Conservation (phyloP, 2,329 filamentous ascomycete species). For the Fusarium goolgardi region DNA sequence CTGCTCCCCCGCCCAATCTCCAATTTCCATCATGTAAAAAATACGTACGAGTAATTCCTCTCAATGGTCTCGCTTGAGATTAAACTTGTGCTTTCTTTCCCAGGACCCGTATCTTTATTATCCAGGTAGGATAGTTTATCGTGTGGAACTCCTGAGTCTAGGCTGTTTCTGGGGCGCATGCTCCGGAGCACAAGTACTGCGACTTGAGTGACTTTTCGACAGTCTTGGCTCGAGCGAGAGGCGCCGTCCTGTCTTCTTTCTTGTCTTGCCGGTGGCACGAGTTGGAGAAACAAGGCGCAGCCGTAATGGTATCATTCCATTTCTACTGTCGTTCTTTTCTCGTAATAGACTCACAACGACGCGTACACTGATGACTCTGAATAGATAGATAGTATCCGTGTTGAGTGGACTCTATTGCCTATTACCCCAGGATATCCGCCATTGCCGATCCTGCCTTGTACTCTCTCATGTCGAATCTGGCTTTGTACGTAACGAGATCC, state of each 20-base stretch:
- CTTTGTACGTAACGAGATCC: constrained; percentile 35
- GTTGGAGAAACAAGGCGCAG: constrained; percentile 7
- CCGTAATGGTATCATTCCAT: neutral
- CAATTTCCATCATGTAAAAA: constrained; percentile 45
- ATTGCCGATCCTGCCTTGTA: constrained; percentile 5
- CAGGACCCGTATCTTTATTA: constrained; percentile 15
- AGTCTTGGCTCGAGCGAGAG: neutral
- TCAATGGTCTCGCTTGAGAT: constrained; percentile 20
- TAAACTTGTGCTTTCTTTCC: constrained; percentile 21
- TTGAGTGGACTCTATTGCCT: constrained; percentile 2
- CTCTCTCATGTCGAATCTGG: constrained; percentile 9
- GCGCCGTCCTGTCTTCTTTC: neutral
- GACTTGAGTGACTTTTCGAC: constrained; percentile 29
- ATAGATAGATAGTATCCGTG: neutral
- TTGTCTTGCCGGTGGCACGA: neutral
- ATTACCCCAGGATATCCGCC: constrained; percentile 16
- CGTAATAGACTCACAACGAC: neutral
- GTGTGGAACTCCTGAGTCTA: constrained; percentile 9
- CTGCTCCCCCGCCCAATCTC: constrained; percentile 32
- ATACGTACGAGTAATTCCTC: constrained; percentile 41
- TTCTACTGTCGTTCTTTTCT: neutral
- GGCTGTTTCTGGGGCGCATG: constrained; percentile 32
- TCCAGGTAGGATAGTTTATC: constrained; percentile 17
- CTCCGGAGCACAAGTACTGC: constrained; percentile 33
- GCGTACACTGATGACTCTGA: neutral